A percentile compares a stretch with the other conserved stretches of the same genome.
phyloP scores from a whole-genome alignment of 495 filamentous ascomycete species.

The Xylaria bambusicola region DNA sequence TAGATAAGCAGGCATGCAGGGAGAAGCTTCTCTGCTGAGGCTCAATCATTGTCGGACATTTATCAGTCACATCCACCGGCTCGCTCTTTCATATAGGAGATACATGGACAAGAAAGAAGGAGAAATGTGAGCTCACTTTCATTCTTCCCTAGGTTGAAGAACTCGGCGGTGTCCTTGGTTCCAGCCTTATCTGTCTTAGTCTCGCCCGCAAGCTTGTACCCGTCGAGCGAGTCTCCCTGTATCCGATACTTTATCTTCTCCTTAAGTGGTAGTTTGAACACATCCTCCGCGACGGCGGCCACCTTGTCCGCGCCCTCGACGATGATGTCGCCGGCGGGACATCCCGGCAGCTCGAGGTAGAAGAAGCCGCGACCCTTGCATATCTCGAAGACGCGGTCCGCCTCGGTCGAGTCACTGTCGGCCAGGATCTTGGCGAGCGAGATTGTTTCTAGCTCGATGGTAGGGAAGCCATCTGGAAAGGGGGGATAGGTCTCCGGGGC shows the following conservation, averaged over 20 bases:
- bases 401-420: constrained; percentile 41
- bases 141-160: constrained; percentile 57
- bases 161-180: constrained; percentile 60
- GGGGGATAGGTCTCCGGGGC: constrained; percentile 44
- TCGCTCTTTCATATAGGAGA: constrained; percentile 2
- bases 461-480: constrained; percentile 53
- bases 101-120: constrained; percentile 35
- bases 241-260: constrained; percentile 58
- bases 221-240: constrained; percentile 44
- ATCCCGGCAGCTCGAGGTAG: constrained; percentile 57
- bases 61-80: too few relatives aligned
- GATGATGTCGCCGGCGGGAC: constrained; percentile 40
- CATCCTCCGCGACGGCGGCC: constrained; percentile 45
- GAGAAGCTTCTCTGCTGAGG: too few relatives aligned
- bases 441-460: constrained; percentile 57
- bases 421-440: constrained; percentile 50
- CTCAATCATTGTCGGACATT: too few relatives aligned
- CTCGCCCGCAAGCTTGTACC: constrained; percentile 59
- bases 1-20: too few relatives aligned
- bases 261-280: constrained; percentile 52
- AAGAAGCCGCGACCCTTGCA: constrained; percentile 64
- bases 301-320: constrained; percentile 48
- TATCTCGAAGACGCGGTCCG: constrained; percentile 46
- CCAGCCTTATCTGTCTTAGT: constrained; percentile 55
- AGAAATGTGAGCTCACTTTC: constrained; percentile 15